These are phyloP conservation scores for Calonectria crousiana DNA, from an alignment of 2,329 filamentous ascomycete genomes.

Conservation along the genomic window DNA sequence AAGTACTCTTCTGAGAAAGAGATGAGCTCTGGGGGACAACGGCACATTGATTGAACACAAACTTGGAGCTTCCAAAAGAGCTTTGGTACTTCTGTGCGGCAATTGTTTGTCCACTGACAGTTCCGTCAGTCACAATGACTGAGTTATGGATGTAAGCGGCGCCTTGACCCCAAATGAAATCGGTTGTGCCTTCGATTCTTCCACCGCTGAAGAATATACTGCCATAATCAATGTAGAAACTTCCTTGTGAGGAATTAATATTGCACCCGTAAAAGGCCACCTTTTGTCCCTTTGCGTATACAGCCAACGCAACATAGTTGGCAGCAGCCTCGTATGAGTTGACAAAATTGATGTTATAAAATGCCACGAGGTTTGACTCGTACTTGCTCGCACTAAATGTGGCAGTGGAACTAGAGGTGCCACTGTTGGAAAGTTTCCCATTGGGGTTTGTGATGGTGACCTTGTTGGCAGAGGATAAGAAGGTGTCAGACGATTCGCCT, in stretches of 20 bases:
- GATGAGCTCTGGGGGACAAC: conserved; percentile 48
- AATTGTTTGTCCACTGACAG: conserved; percentile 40
- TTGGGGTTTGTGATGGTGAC: conserved; percentile 60
- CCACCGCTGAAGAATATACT: conserved; percentile 39
- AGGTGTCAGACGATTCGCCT: conserved; percentile 58
- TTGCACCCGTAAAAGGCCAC: conserved; percentile 55
- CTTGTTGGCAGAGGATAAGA: conserved; percentile 64
- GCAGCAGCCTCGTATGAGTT: conserved; percentile 30
- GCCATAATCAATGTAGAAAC: conserved; percentile 38
- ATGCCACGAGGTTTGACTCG: conserved; percentile 43
- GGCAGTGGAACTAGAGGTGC: conserved; percentile 34
- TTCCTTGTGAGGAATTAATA: conserved; percentile 38
- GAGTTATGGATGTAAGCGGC: conserved; percentile 42
- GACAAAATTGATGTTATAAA: conserved; percentile 49
- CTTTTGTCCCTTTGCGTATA: conserved; percentile 51
- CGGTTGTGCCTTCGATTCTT: conserved; percentile 33
- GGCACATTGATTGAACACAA: conserved; percentile 56
- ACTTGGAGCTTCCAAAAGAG: conserved; percentile 49
- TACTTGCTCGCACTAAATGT: conserved; percentile 45
- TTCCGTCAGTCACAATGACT: conserved; percentile 30
- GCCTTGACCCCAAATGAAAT: conserved; percentile 40
- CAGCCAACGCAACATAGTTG: conserved; percentile 38
- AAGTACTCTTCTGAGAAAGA: conserved; percentile 39
- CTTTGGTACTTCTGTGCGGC: conserved; percentile 44
- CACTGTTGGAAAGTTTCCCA: conserved; percentile 29